Percentiles rank a stretch among this genome's conserved stretches.
phyloP scores from a whole-genome alignment of 2,329 filamentous ascomycete species.

The Xylaria sp. region DNA sequence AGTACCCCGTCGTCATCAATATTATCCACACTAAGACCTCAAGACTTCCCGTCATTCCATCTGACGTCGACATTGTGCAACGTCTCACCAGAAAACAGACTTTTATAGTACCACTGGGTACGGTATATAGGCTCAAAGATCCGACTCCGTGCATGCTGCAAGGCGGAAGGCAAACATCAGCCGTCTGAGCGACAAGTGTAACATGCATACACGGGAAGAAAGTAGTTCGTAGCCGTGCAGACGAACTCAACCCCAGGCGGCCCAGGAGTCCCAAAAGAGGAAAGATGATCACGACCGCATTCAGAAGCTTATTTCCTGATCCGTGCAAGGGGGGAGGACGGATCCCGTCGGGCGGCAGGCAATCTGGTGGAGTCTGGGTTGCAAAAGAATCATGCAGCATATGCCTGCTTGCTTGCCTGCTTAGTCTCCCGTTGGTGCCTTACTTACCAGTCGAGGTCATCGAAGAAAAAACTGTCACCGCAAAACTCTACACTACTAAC shows the following conservation, averaged over 20 bases:
- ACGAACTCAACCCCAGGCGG: neutral
- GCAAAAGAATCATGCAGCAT: conserved; percentile 17
- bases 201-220: too few relatives aligned
- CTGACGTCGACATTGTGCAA: neutral
- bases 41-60: neutral
- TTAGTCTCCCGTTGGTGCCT: too few relatives aligned
- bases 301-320: conserved; percentile 6
- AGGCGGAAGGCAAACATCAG: neutral
- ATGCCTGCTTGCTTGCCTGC: too few relatives aligned
- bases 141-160: neutral
- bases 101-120: too few relatives aligned
- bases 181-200: neutral
- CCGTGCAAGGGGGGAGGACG: neutral
- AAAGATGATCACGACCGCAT: conserved; percentile 1
- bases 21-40: neutral
- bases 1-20: neutral
- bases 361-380: conserved; percentile 11
- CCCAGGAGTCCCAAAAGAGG: neutral
- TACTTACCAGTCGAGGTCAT: too few relatives aligned
- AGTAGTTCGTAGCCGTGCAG: conserved; percentile 1
- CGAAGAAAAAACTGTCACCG: too few relatives aligned
- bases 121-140: neutral
- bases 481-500: too few relatives aligned
- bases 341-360: neutral
- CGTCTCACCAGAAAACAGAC: neutral